Percentiles rank a stretch among this genome's conserved stretches.
phyloP scores from a whole-genome alignment of 2,329 filamentous ascomycete genomes.

The Fusarium circinatum region DNA sequence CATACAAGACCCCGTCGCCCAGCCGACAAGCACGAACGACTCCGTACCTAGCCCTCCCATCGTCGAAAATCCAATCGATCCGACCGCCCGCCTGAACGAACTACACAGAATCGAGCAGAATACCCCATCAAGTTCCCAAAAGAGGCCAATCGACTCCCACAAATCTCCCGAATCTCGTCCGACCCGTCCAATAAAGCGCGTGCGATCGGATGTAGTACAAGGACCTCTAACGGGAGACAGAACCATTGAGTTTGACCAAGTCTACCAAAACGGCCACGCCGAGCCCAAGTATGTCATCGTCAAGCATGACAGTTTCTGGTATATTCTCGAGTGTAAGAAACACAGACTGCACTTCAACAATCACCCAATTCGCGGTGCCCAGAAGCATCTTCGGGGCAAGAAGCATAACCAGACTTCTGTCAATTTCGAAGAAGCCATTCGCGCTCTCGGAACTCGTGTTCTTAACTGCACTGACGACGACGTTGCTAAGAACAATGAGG shows the following conservation, averaged over 20 bases:
- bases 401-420: background rate
- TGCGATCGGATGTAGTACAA: background rate
- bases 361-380: background rate
- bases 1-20: background rate
- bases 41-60: background rate
- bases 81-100: accelerated
- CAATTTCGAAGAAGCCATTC: background rate
- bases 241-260: constrained; percentile 5
- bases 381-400: background rate
- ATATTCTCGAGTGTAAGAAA: constrained; percentile 16
- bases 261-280: constrained; percentile 23
- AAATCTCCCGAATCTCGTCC: too few species aligned
- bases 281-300: background rate
- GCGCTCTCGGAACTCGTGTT: constrained; percentile 7
- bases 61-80: background rate
- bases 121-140: accelerated
- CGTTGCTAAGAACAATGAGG: background rate
- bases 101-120: background rate
- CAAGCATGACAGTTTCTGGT: background rate
- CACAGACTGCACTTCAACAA: background rate
- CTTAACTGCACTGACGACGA: background rate
- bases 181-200: too few species aligned
- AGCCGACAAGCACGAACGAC: background rate
- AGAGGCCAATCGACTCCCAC: background rate
- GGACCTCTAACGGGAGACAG: background rate